Evolutionary conservation across 2,329 filamentous ascomycete genomes (phyloP).

Genomic region (Aspergillus viridinutans): DNA sequence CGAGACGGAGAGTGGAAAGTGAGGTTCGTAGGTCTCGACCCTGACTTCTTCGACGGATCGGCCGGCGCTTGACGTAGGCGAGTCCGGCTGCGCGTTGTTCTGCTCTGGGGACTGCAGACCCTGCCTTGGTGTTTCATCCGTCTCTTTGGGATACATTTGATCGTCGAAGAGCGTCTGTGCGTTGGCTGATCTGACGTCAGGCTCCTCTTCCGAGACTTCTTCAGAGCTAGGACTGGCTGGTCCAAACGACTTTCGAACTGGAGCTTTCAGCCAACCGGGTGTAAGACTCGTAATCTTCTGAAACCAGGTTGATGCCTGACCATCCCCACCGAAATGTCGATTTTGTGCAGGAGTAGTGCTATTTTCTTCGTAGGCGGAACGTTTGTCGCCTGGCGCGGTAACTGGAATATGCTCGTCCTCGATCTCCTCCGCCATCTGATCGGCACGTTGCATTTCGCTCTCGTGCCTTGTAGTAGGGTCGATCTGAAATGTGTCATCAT

Average conservation of each 20-base stretch:
- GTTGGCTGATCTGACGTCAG: conserved; percentile 8
- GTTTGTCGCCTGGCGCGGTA: conserved; percentile 12
- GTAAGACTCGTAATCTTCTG: conserved; percentile 31
- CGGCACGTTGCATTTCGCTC: conserved; percentile 12
- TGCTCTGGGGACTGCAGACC: conserved; percentile 1
- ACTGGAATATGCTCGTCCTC: conserved; percentile 11
- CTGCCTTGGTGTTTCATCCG: conserved; percentile 12
- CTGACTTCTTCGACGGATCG: conserved; percentile 8
- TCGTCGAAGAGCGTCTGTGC: conserved; percentile 6
- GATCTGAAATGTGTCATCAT: conserved; percentile 20
- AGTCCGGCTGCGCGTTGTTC: conserved; percentile 7
- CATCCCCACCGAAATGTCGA: conserved; percentile 12
- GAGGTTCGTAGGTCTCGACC: conserved; percentile 11
- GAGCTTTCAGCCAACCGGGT: conserved; percentile 33
- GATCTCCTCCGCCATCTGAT: conserved; percentile 6
- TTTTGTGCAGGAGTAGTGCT: conserved; percentile 21
- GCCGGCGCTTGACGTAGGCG: conserved; percentile 1
- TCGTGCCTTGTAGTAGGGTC: conserved; percentile 21
- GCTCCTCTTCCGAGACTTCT: conserved; percentile 14
- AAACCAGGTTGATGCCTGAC: conserved; percentile 36
- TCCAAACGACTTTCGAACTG: conserved; percentile 14
- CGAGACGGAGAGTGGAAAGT: conserved; percentile 29
- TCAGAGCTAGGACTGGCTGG: conserved; percentile 9
- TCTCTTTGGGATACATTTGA: conserved; percentile 6
- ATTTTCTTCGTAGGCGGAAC: conserved; percentile 10